Conservation (phyloP, 116 monocot species). For the Iris pallida region DNA sequence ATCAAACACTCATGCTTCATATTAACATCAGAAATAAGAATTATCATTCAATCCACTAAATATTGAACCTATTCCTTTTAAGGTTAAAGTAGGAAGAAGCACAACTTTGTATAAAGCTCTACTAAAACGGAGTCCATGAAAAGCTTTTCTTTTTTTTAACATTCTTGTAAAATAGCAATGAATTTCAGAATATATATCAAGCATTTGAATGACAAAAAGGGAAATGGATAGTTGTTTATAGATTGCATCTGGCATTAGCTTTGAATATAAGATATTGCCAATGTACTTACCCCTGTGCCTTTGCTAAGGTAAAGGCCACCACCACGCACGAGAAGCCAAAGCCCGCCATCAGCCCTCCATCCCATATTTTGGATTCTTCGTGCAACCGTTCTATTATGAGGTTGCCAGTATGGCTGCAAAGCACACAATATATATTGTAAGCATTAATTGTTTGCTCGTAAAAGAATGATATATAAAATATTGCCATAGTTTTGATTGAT, state of each 20-base stretch:
- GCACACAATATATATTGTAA: constrained; percentile 4
- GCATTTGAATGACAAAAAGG: no score
- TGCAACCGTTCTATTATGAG: constrained; percentile 91
- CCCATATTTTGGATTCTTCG: constrained; percentile 97
- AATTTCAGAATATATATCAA: no score
- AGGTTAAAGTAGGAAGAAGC: background rate
- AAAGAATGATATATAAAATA: no score
- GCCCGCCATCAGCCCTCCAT: constrained; percentile 97
- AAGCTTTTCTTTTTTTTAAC: no score
- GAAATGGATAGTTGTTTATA: no score
- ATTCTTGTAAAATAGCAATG: no score
- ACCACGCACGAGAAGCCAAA: constrained; percentile 96
- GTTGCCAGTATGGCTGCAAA: constrained; percentile 90
- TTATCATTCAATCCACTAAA: no score
- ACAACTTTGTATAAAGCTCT: background rate
- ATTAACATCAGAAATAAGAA: background rate
- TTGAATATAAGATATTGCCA: background rate
- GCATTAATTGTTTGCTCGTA: background rate
- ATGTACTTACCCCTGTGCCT: constrained; percentile 70
- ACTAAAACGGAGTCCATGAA: no score
- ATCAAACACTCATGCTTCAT: background rate
- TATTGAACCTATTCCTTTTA: background rate
- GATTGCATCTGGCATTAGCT: background rate
- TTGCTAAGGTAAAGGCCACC: constrained; percentile 95
- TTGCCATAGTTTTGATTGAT: no score